phyloP scores from a whole-genome alignment of 441 rosid genomes.

The Theobroma grandiflorum region DNA sequence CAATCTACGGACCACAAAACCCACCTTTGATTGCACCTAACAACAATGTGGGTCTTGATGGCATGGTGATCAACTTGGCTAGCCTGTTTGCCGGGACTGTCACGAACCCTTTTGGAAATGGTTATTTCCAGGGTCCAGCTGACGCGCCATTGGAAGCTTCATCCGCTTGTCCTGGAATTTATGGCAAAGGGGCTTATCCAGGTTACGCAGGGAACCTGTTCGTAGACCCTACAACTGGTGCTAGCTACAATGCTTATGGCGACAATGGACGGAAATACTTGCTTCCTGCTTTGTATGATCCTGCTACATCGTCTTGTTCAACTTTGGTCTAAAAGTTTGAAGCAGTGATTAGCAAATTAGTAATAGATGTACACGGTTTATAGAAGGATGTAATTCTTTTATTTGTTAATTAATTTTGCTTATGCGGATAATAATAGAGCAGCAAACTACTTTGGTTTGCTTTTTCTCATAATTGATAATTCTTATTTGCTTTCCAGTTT shows the following conservation, averaged over 20 bases:
- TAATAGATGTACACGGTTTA: constrained; percentile 8
- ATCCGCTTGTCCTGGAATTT: constrained; percentile 77
- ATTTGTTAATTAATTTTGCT: constrained; percentile 36
- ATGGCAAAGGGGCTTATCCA: constrained; percentile 81
- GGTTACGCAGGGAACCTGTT: constrained; percentile 73
- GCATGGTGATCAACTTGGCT: constrained; percentile 76
- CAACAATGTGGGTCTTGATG: constrained; percentile 83
- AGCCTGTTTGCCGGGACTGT: constrained; percentile 76
- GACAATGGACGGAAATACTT: constrained; percentile 70
- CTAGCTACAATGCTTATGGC: constrained; percentile 76
- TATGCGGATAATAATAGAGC: constrained; percentile 27
- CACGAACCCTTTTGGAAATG: constrained; percentile 77
- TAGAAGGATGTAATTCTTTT: constrained; percentile 46
- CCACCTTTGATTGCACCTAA: constrained; percentile 70
- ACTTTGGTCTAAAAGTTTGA: constrained; percentile 51
- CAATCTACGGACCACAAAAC: constrained; percentile 69
- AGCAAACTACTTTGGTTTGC: constrained; percentile 43
- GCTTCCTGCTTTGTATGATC: constrained; percentile 77
- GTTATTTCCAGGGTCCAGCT: constrained; percentile 68
- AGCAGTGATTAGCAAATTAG: constrained; percentile 14
- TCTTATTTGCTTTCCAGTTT: not conserved
- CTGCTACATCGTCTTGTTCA: constrained; percentile 58
- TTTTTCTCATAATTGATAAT: not conserved
- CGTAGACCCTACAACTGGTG: constrained; percentile 66
- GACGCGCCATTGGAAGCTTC: constrained; percentile 85